phyloP scores from a whole-genome alignment of 192 early-diverging fungal species.

The Dissophora ornata region DNA sequence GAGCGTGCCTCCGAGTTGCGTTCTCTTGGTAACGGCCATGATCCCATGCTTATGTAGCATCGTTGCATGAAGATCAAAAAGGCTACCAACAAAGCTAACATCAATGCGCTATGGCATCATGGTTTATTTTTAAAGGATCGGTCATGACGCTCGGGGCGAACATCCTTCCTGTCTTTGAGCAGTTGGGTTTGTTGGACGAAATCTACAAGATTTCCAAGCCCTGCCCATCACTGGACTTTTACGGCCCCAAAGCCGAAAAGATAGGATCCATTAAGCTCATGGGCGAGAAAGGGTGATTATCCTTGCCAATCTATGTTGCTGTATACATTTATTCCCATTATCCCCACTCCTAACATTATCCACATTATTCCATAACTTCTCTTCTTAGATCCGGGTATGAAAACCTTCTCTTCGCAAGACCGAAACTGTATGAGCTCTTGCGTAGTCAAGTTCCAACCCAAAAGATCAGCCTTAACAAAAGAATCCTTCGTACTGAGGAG shows the following conservation, averaged over 20 bases:
- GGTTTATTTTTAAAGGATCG: too few species aligned
- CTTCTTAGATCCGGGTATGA: conserved; percentile 13
- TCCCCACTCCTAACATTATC: neutral
- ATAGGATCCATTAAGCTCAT: neutral
- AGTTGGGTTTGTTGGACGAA: neutral
- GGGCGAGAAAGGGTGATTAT: neutral
- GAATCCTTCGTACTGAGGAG: conserved; percentile 10
- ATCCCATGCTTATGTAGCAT: too few species aligned
- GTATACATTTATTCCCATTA: neutral
- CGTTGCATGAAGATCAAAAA: too few species aligned
- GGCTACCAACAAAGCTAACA: neutral
- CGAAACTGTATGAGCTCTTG: conserved; percentile 12
- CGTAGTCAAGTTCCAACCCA: conserved; percentile 5
- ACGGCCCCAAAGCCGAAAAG: neutral
- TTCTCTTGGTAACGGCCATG: neutral
- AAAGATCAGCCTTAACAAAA: conserved; percentile 17
- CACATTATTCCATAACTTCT: neutral
- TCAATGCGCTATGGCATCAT: too few species aligned
- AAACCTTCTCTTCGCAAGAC: conserved; percentile 3
- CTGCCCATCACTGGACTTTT: neutral
- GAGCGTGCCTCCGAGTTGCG: neutral
- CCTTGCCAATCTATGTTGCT: too few species aligned
- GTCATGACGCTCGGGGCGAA: conserved; percentile 4
- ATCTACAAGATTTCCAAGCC: neutral
- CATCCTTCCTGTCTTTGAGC: too few species aligned